These are phyloP conservation scores for Trametes cinnabarina DNA, from an alignment of 768 basidiomycete species.

Conservation along the genomic window DNA sequence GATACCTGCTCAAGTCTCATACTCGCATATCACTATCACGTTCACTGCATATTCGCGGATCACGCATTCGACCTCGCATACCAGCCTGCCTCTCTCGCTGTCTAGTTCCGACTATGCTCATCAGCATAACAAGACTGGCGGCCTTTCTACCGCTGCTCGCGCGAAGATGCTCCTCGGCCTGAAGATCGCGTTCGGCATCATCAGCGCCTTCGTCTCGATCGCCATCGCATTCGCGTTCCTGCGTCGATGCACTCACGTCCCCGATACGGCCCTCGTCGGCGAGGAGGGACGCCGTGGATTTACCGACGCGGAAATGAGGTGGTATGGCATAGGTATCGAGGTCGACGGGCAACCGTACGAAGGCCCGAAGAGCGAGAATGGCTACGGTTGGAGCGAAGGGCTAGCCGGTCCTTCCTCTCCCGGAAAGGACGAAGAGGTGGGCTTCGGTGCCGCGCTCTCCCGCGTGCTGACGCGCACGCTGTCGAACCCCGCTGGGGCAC, in stretches of 20 bases:
- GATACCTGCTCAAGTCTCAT: conserved; percentile 47
- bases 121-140: conserved; percentile 30
- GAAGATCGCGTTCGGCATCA: conserved; percentile 56
- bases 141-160: conserved; percentile 44
- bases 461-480: conserved; percentile 35
- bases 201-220: conserved; percentile 58
- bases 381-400: conserved; percentile 33
- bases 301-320: conserved; percentile 64
- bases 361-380: conserved; percentile 23
- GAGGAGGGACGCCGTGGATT: conserved; percentile 57
- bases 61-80: conserved; percentile 72
- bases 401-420: not conserved
- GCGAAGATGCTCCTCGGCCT: conserved; percentile 55
- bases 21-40: conserved; percentile 46
- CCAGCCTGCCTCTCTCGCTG: conserved; percentile 52
- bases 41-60: conserved; percentile 67
- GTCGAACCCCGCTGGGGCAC: conserved; percentile 10
- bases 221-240: conserved; percentile 54
- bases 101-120: conserved; percentile 39
- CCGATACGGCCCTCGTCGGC: conserved; percentile 59
- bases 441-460: conserved; percentile 5
- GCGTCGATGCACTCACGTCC: conserved; percentile 53
- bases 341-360: conserved; percentile 17
- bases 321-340: conserved; percentile 56
- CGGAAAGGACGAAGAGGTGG: not conserved